Conservation (phyloP, 495 filamentous ascomycete genomes). For the Delitschia confertaspora region DNA sequence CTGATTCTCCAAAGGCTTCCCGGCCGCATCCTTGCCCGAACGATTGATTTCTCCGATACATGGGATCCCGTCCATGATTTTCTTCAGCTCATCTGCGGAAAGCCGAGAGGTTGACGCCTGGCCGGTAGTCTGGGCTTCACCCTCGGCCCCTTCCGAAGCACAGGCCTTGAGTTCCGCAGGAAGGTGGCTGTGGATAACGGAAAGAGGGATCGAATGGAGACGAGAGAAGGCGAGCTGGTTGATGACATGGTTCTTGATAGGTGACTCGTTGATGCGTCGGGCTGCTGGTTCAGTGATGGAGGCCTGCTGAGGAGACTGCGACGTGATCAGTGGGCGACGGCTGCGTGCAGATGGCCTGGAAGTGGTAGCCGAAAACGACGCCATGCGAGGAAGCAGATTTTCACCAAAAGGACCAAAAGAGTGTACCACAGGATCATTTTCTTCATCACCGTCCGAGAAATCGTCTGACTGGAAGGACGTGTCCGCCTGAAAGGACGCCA, state of each 20-base stretch:
- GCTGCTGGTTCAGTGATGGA: slow-evolving; percentile 12
- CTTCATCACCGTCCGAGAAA: slow-evolving; percentile 75
- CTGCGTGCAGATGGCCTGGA: slow-evolving; percentile 35
- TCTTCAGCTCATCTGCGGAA: slow-evolving; percentile 46
- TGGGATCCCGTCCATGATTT: slow-evolving; percentile 58
- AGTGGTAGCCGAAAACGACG: slow-evolving; percentile 56
- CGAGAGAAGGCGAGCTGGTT: slow-evolving; percentile 97
- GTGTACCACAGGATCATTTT: slow-evolving; percentile 84
- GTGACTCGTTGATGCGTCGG: slow-evolving; percentile 23
- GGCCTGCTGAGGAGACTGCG: slow-evolving; percentile 15
- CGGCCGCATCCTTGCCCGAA: slow-evolving; percentile 92
- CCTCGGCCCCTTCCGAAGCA: slow-evolving; percentile 6
- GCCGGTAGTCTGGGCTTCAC: slow-evolving; percentile 1
- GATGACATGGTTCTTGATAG: slow-evolving; percentile 61
- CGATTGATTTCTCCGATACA: slow-evolving; percentile 83
- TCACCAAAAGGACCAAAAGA: slow-evolving; percentile 84
- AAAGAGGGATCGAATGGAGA: slow-evolving; percentile 83
- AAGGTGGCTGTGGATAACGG: slow-evolving; percentile 75
- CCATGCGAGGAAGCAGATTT: slow-evolving; percentile 69
- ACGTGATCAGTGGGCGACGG: slow-evolving; percentile 8
- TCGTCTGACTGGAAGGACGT: slow-evolving; percentile 36
- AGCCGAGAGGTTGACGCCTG: slow-evolving; percentile 13
- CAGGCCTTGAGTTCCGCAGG: slow-evolving; percentile 52
- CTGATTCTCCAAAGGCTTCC: slow-evolving; percentile 86
- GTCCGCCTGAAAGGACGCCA: slow-evolving; percentile 13